These are phyloP conservation scores for Whalleya microplaca DNA, from an alignment of 2,329 filamentous ascomycete species.

Conservation along the genomic window DNA sequence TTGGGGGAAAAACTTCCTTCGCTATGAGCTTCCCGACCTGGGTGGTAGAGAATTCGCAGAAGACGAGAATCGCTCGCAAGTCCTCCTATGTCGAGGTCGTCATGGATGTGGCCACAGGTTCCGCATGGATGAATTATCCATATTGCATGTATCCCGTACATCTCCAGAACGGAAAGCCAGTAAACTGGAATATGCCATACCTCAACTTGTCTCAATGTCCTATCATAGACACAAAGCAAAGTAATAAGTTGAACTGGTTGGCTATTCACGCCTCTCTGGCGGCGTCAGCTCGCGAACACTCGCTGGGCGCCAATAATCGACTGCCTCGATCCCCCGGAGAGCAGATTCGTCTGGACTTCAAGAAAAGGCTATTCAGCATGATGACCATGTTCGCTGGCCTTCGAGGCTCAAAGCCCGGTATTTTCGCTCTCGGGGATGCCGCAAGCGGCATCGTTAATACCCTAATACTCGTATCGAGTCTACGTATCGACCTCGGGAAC, in stretches of 20 bases:
- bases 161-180: background rate
- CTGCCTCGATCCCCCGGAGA: constrained; percentile 25
- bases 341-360: constrained; percentile 47
- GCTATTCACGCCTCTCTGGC: no score
- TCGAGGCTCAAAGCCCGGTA: no score
- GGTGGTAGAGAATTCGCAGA: constrained; percentile 39
- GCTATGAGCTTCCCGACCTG: constrained; percentile 45
- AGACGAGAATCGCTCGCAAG: constrained; percentile 46
- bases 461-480: constrained; percentile 44
- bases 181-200: constrained; percentile 22
- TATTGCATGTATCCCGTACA: constrained; percentile 17
- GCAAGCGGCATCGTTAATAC: constrained; percentile 29
- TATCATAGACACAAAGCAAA: constrained; percentile 4
- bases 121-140: constrained; percentile 12
- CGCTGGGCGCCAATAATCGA: background rate
- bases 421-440: no score
- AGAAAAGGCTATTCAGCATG: no score
- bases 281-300: no score
- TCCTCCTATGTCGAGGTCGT: constrained; percentile 50
- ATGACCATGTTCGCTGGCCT: no score
- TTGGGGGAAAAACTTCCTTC: constrained; percentile 38
- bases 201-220: constrained; percentile 14
- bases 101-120: constrained; percentile 32
- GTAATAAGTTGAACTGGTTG: no score
- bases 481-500: constrained; percentile 48